Base-by-base conservation (phyloP, 2,329 filamentous ascomycete genomes). In the Cladosporium sphaerospermum region DNA sequence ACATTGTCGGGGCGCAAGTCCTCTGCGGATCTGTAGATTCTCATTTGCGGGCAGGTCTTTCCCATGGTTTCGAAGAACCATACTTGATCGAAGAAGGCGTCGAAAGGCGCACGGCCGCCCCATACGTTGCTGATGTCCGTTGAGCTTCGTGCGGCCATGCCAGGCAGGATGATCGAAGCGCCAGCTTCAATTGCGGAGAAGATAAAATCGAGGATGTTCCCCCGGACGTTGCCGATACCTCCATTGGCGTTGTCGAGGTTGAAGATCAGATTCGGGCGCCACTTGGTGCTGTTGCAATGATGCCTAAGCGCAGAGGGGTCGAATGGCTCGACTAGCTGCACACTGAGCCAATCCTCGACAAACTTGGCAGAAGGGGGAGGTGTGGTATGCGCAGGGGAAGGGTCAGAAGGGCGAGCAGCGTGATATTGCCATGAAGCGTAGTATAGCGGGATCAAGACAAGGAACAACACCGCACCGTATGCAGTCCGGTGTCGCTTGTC, bases 111-210 rank as follows among this genome's bases (percentile, higher is more conserved):
- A 10, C 56, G 61, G 53, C 61, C 56, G 37, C 39, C 64, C 61
- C 58, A 64, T 23, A 62, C 57, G 41, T 59, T 56, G 19, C 49
- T 56, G 44, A 61, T 37, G 54, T 61, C 52, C 18, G 50, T 45
- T 4, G 56, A 9, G 16, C 56, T 56, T 9, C 61, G 40, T 3
- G 43, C 45, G 28, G 59, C 61, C 50, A 60, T 57, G 18, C 53
- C 53, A 4, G 56, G 59, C 1, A 58, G 23, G 11, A 61, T 39
- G 23, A 66, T 69, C 60, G 59, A 56, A 68, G 75, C 75, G 51
- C 75, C 75, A 40, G 74, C 71, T 64, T 76, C 73, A 32, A 77
- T 75, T 11, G 73, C 73, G 48, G 73, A 69, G 41, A 74, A 69
- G 18, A 78, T 61, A 60, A 75, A 77, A 54, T 70, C 71, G 48